These are phyloP conservation scores for Goniomonas avonlea DNA, from an alignment of 78 protist species.

Conservation along the genomic window DNA sequence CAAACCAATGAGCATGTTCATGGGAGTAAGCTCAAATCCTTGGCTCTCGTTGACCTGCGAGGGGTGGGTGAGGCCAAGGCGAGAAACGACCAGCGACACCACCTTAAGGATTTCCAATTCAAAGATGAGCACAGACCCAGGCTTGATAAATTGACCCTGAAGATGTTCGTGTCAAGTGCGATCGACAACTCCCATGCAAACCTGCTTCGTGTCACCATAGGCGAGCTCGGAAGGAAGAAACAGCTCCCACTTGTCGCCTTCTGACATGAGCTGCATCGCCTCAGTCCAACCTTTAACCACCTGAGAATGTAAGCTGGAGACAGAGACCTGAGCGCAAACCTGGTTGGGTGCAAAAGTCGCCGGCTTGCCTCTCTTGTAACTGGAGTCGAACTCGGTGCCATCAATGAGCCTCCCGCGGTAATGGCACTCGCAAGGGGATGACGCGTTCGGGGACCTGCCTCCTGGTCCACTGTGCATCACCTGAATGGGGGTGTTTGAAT, in stretches of 20 bases:
- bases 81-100: not conserved
- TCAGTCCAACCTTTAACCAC: constrained; percentile 33
- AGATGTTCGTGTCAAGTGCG: too few relatives aligned
- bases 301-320: not conserved
- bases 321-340: not conserved
- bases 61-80: too few relatives aligned
- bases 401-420: not conserved
- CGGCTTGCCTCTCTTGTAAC: constrained; percentile 16
- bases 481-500: not conserved
- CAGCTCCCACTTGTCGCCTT: constrained; percentile 46
- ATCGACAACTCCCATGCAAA: not conserved
- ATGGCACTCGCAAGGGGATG: not conserved
- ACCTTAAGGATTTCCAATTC: not conserved
- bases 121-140: constrained; percentile 2
- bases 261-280: constrained; percentile 45
- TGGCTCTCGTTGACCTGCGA: too few relatives aligned
- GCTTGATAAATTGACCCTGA: not conserved
- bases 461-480: too few relatives aligned
- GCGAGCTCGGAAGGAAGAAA: constrained; percentile 6
- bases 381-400: constrained; percentile 29
- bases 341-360: constrained; percentile 10
- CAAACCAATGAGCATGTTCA: too few relatives aligned
- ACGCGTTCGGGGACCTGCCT: too few relatives aligned
- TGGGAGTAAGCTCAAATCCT: too few relatives aligned
- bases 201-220: constrained; percentile 1